A percentile compares a stretch with the other conserved stretches of the same genome.
Conservation (phyloP, 2,329 filamentous ascomycete genomes). For the Cytospora piceae region DNA sequence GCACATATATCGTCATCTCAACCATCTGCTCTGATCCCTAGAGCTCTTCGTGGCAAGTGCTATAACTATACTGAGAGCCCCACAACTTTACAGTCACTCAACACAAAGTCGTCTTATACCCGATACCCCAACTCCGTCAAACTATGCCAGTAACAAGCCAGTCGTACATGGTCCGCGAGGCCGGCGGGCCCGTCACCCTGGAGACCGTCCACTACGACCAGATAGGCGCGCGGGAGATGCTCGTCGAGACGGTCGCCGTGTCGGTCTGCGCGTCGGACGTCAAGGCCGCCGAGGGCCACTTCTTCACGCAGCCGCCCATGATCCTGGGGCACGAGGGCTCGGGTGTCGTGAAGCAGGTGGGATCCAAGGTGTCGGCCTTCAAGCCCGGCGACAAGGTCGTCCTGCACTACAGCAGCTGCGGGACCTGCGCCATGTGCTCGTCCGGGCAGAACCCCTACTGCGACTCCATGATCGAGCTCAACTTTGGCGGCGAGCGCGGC, state of each 20-base stretch:
- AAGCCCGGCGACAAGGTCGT: conserved; percentile 32
- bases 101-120: no score
- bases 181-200: conserved; percentile 7
- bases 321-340: conserved; percentile 32
- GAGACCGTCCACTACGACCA: conserved; percentile 18
- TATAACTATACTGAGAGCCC: no score
- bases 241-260: conserved; percentile 18
- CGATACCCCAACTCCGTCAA: no score
- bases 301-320: conserved; percentile 24
- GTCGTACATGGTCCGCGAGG: conserved; percentile 22
- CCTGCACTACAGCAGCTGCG: conserved; percentile 25
- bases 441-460: conserved; percentile 18
- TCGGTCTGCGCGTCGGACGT: conserved; percentile 25
- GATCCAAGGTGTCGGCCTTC: conserved; percentile 28
- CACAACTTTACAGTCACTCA: no score
- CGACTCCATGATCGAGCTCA: conserved; percentile 11
- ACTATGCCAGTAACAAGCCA: conserved; percentile 16
- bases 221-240: conserved; percentile 15
- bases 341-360: conserved; percentile 31
- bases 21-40: no score
- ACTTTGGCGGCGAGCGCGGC: conserved; percentile 16
- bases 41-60: no score
- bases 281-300: conserved; percentile 22
- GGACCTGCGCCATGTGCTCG: conserved; percentile 13
- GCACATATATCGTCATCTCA: no score